These are phyloP conservation scores for Aspergillus carlsbadensis DNA, from an alignment of 495 filamentous ascomycete genomes.

Conservation along the genomic window DNA sequence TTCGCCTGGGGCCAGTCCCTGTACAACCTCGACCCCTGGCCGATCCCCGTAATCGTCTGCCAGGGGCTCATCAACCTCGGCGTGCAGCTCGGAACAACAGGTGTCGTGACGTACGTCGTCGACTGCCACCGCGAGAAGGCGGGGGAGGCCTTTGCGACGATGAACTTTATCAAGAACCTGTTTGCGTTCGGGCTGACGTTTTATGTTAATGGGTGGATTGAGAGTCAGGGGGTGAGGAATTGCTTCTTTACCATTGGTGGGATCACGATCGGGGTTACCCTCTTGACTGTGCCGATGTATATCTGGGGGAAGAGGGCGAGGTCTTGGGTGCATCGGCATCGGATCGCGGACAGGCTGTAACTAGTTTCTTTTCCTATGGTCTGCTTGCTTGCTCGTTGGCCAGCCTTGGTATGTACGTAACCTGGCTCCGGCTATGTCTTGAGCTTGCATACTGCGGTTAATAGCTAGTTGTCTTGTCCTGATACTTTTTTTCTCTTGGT, in stretches of 20 bases:
- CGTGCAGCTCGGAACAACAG: slow-evolving; percentile 40
- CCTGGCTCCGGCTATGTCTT: no score
- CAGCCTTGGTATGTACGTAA: no score
- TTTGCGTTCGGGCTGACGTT: slow-evolving; percentile 39
- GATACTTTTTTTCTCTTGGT: no score
- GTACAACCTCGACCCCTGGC: slow-evolving; percentile 27
- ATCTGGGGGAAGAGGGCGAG: slow-evolving; percentile 30
- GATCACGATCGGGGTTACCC: slow-evolving; percentile 31
- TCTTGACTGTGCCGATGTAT: slow-evolving; percentile 43
- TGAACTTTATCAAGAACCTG: slow-evolving; percentile 44
- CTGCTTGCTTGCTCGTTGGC: no score
- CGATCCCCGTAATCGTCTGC: slow-evolving; percentile 42
- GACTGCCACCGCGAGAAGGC: slow-evolving; percentile 44
- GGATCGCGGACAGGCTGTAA: slow-evolving; percentile 23
- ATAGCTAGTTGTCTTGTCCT: no score
- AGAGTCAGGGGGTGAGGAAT: slow-evolving; percentile 32
- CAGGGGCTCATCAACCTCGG: slow-evolving; percentile 46
- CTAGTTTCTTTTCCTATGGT: slow-evolving; percentile 15
- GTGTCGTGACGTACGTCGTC: slow-evolving; percentile 39
- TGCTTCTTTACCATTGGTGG: slow-evolving; percentile 42
- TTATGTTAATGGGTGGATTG: slow-evolving; percentile 41
- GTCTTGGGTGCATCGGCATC: slow-evolving; percentile 29
- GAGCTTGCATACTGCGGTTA: no score
- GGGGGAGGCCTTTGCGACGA: slow-evolving; percentile 40
- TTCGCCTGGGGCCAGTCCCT: slow-evolving; percentile 43